A percentile compares a stretch with the other conserved stretches of the same genome.
Conservation (phyloP, 2,329 filamentous ascomycete genomes). For the Cercospora sesami region DNA sequence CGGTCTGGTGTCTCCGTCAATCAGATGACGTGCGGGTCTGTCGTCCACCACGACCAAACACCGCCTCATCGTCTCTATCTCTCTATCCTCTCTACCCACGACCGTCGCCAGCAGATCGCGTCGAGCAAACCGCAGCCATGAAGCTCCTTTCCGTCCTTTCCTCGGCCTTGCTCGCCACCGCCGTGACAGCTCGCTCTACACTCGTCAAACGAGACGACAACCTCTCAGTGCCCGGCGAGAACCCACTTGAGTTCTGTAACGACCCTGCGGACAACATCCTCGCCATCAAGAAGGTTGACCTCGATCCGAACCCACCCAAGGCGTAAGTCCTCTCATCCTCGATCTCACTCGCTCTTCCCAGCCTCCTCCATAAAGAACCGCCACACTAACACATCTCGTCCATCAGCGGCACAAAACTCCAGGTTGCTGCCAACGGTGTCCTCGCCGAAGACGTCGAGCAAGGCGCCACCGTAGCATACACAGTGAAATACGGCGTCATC, state of each 20-base stretch:
- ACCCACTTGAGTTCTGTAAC: constrained; percentile 77
- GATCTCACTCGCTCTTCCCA: constrained; percentile 8
- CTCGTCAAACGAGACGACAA: constrained; percentile 41
- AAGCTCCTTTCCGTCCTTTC: constrained; percentile 35
- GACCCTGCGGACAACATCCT: constrained; percentile 71
- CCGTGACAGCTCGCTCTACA: constrained; percentile 34
- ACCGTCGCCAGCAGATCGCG: neutral
- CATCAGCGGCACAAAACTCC: constrained; percentile 72
- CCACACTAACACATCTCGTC: constrained; percentile 9
- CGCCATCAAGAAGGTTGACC: constrained; percentile 73
- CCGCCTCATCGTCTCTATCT: constrained; percentile 30
- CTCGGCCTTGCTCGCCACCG: constrained; percentile 34
- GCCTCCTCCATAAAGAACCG: neutral
- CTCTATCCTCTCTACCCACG: constrained; percentile 26
- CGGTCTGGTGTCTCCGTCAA: neutral
- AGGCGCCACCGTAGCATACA: constrained; percentile 77
- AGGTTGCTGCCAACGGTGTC: constrained; percentile 75
- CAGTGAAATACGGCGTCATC: constrained; percentile 94
- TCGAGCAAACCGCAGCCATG: constrained; percentile 26
- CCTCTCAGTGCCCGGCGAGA: constrained; percentile 75
- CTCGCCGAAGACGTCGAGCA: constrained; percentile 70
- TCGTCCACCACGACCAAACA: constrained; percentile 9
- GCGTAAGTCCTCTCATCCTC: constrained; percentile 57
- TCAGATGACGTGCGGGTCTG: constrained; percentile 8
- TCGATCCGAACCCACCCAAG: constrained; percentile 80